Evolutionary conservation across 345 rosid species (phyloP).

Genomic region (Conringia planisiliqua): DNA sequence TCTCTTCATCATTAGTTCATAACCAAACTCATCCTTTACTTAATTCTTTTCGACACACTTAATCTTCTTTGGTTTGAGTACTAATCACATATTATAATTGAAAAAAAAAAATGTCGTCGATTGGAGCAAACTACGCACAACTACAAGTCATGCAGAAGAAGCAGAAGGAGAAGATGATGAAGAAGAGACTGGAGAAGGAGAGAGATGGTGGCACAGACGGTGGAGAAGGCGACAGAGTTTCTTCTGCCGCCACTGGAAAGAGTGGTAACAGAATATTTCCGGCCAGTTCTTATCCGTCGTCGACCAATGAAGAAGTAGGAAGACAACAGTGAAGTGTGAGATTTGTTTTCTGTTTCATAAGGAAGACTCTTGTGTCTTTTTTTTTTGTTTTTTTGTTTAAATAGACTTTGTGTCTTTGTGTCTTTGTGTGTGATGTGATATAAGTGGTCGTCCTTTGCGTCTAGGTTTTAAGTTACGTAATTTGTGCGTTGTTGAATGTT

Average conservation of each 20-base stretch:
- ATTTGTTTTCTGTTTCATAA: background rate
- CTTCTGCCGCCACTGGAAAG: constrained; percentile 18
- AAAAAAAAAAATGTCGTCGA: constrained; percentile 30
- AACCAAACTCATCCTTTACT: constrained; percentile 21
- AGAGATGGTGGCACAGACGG: constrained; percentile 9
- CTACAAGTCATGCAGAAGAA: constrained; percentile 32
- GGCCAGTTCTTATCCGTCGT: constrained; percentile 17
- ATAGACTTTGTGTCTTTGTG: background rate
- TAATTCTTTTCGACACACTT: background rate
- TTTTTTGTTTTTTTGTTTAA: background rate
- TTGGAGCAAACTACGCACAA: constrained; percentile 37
- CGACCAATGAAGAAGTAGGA: constrained; percentile 5
- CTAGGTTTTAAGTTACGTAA: constrained; percentile 4
- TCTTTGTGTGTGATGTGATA: constrained; percentile 16
- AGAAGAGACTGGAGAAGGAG: constrained; percentile 28
- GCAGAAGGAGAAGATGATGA: constrained; percentile 35
- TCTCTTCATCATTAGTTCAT: constrained; percentile 28
- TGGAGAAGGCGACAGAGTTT: constrained; percentile 15
- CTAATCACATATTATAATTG: background rate
- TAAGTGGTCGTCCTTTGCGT: background rate
- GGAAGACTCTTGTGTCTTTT: background rate
- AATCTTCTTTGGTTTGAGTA: background rate
- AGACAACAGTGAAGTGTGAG: constrained; percentile 16
- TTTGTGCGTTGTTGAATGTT: constrained; percentile 9
- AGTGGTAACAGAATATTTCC: constrained; percentile 30